Conservation (phyloP, 208 protist genomes). For the Crithidia brevicula region DNA sequence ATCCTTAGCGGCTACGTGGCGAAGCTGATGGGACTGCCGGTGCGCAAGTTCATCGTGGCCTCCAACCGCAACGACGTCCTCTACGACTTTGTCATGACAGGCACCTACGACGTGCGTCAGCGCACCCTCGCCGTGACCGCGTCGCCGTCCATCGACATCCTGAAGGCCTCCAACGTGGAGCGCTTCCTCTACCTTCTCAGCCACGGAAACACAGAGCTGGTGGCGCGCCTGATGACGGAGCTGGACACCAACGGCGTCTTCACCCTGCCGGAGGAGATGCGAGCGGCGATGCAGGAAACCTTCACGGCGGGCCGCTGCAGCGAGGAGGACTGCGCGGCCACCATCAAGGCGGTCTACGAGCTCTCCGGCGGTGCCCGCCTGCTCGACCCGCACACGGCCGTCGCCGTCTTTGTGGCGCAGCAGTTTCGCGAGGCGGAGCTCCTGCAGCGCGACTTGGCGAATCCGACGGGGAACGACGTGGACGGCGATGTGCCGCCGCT, state of each 20-base stretch:
- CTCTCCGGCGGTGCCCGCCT: constrained; percentile 50
- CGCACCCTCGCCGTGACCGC: constrained; percentile 57
- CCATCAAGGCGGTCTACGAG: constrained; percentile 73
- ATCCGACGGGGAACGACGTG: constrained; percentile 26
- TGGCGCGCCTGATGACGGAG: constrained; percentile 64
- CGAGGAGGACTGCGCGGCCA: constrained; percentile 78
- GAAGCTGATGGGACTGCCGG: constrained; percentile 89
- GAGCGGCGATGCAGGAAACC: constrained; percentile 49
- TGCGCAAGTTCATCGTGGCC: constrained; percentile 92
- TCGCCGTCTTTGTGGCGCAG: constrained; percentile 75
- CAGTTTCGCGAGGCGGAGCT: constrained; percentile 52
- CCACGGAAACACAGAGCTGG: constrained; percentile 69
- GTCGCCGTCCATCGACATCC: constrained; percentile 93
- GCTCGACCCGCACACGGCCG: constrained; percentile 89
- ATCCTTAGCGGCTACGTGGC: constrained; percentile 95
- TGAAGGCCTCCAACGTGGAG: constrained; percentile 96
- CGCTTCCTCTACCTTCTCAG: constrained; percentile 93
- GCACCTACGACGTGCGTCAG: constrained; percentile 79
- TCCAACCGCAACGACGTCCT: constrained; percentile 97
- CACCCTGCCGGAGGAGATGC: constrained; percentile 48
- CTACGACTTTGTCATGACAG: constrained; percentile 90
- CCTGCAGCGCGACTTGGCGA: constrained; percentile 25
- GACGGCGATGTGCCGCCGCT: constrained; percentile 44
- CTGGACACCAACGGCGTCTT: constrained; percentile 74
- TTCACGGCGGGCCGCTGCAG: constrained; percentile 75